Evolutionary conservation across 495 filamentous ascomycete species (phyloP), one percentile per base, ranked within the genome.

Genomic region (Aspergillus campestris): DNA sequence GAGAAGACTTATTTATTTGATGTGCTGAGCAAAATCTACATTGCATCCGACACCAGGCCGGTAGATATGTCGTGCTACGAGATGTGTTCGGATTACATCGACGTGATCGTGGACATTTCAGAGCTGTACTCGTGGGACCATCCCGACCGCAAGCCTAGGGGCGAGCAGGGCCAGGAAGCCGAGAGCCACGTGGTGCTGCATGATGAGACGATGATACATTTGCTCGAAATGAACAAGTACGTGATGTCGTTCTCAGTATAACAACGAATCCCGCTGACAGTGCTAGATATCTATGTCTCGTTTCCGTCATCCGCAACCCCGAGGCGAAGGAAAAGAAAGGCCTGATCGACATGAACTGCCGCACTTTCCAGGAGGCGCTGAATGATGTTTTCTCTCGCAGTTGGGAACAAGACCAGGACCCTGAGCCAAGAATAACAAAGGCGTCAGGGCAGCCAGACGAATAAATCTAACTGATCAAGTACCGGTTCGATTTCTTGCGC

Each of bases 1-100:
- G 89, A 97, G 59, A 98, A 98, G 70, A 91, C 89, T 0, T 98
- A 96, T 61, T 74, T 98, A 9, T 97, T 97, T 55, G 92, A 98
- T 59, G 87, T 95, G 9, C 72, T 92, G 42, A 94, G 86, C 66
- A 98, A 98, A 69, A 95, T 98, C 46, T 98, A 97, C 63, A 94
- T 98, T 46, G 92, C 94, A 5, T 95, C 89, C 8, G 92, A 98
- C 59, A 89, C 85, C 9, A 84, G 83, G 14, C 92, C 94, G 5
- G 87, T 91, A 31, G 89, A 95, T 53, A 88, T 94, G 74, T 81
- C 82, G 13, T 86, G 84, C 60, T 98, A 98, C 61, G 92, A 96
- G 69, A 92, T 97, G 54, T 97, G 94, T 62, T 92, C 86, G 24
- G 92, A 97, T 59, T 98, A 89, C 58, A 94, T 98, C 45, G 91